These are phyloP conservation scores for Phytophthora podocarpi DNA, from an alignment of 352 stramenopile species.

Conservation along the genomic window DNA sequence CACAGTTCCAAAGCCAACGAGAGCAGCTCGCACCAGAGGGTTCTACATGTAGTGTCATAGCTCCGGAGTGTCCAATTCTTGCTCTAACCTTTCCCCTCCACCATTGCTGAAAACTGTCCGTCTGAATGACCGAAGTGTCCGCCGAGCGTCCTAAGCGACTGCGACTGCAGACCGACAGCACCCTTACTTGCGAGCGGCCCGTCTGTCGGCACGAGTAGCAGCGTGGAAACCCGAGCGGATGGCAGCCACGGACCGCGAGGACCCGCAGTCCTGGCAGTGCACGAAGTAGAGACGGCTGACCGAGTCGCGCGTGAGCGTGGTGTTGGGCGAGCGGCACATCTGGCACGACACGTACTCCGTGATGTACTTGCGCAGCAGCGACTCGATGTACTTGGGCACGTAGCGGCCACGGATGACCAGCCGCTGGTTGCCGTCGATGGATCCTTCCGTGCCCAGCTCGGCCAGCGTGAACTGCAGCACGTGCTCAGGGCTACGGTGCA, in stretches of 20 bases:
- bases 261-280: conserved; percentile 98
- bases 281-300: conserved; percentile 98
- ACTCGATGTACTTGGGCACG: conserved; percentile 99
- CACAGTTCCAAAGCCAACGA: conserved; percentile 24
- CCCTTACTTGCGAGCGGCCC: conserved; percentile 83
- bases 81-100: conserved; percentile 25
- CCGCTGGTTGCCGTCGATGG: conserved; percentile 98
- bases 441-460: conserved; percentile 99
- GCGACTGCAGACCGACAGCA: conserved; percentile 2
- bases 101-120: conserved; percentile 7
- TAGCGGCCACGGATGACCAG: conserved; percentile 99
- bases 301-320: conserved; percentile 96
- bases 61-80: conserved; percentile 29
- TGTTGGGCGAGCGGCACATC: conserved; percentile 99
- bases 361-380: conserved; percentile 99
- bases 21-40: conserved; percentile 20
- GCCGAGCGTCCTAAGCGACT: conserved; percentile 16
- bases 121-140: conserved; percentile 1
- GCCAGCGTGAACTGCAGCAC: conserved; percentile 99
- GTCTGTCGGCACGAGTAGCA: conserved; percentile 83
- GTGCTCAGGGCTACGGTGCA: conserved; percentile 98
- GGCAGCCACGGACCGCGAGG: conserved; percentile 94
- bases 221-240: conserved; percentile 99
- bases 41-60: conserved; percentile 25
- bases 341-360: conserved; percentile 99